Base-by-base conservation (phyloP, 2,329 filamentous ascomycete species). In the Didymella glomerata region DNA sequence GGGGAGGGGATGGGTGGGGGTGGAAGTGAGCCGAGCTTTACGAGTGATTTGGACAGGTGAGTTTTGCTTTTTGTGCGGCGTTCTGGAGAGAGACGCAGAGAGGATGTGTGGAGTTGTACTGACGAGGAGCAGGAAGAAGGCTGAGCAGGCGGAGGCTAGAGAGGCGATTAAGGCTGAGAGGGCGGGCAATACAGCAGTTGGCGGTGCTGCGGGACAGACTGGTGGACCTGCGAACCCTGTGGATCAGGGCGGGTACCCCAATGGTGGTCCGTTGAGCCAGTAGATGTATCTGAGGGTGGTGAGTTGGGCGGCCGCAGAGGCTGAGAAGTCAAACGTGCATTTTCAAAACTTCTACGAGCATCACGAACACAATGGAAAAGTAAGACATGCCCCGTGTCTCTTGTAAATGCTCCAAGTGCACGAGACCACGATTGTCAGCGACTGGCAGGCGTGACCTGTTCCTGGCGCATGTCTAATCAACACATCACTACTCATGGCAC, bases 191-290 rank as follows among this genome's bases (percentile, higher is more conserved):
- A 71, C 76, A 5, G 75, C 76, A 67, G 77, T 77, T 46, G 80
- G 73, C 8, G 81, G 81, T 10, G 72, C 78, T 3, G 61, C 80
- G 51, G 81, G 80, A 2, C 80, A 82, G 70, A 71, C 71, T 25
- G 80, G 80, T n/a, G 81, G 80, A 2, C 79, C 80, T 38, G 81
- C 81, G 47, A 76, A 75, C 54, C 67, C 69, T 2, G 70, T 74
- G 8, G 68, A 63, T 24, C 66, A 73, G 20, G 56, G 62, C 6
- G 67, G 66, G 20, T 72, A 72, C 44, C 69, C 68, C 0, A 73
- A 73, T 16, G 56, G 56, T 8, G 45, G 50, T 4, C 56, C 56
- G 13, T 25, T 59, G 56, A 54, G 13, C 22, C 36, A 59, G 55
- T 48, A 22, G 28, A 25, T n/a, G 28, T 16, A 25, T 9, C 8